phyloP scores from a whole-genome alignment of 2,329 filamentous ascomycete species.

The Cladosporium sp. region DNA sequence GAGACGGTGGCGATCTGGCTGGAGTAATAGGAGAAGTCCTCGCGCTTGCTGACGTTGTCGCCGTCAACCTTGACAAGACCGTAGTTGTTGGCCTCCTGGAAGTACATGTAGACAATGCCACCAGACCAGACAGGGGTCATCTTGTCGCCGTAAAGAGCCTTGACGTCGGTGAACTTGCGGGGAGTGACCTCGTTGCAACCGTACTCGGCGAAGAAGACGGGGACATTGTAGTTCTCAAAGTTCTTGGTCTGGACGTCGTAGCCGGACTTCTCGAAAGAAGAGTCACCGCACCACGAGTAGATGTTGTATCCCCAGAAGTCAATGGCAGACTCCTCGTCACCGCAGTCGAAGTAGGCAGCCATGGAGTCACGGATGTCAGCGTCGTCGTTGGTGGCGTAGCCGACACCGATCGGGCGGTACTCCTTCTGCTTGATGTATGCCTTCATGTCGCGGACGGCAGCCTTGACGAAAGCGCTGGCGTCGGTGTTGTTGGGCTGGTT shows the following conservation, averaged over 20 bases:
- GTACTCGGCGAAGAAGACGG: slow-evolving; percentile 98
- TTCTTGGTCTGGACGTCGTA: slow-evolving; percentile 80
- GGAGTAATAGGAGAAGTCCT: slow-evolving; percentile 71
- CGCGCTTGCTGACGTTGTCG: slow-evolving; percentile 59
- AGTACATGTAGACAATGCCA: slow-evolving; percentile 99
- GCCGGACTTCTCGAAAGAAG: slow-evolving; percentile 69
- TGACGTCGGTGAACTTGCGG: slow-evolving; percentile 82
- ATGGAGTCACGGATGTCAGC: slow-evolving; percentile 74
- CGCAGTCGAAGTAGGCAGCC: slow-evolving; percentile 94
- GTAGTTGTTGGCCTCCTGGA: slow-evolving; percentile 85
- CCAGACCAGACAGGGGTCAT: slow-evolving; percentile 91
- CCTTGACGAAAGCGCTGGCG: slow-evolving; percentile 94
- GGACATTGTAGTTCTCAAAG: slow-evolving; percentile 84
- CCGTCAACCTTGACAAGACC: slow-evolving; percentile 66
- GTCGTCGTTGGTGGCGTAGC: slow-evolving; percentile 96
- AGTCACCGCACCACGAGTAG: slow-evolving; percentile 97
- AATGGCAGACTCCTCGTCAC: slow-evolving; percentile 62
- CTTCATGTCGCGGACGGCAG: slow-evolving; percentile 94
- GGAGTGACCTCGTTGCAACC: slow-evolving; percentile 77
- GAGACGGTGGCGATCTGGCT: slow-evolving; percentile 64
- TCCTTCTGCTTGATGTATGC: slow-evolving; percentile 78
- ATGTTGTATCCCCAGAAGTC: slow-evolving; percentile 99
- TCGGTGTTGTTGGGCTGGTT: slow-evolving; percentile 84
- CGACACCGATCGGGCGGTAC: slow-evolving; percentile 78
- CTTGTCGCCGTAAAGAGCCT: slow-evolving; percentile 68